Percentiles rank a stretch among this genome's conserved stretches.
Evolutionary conservation across 1,284 basidiomycete genomes (phyloP).

Genomic region (Hymenochaete sp.): DNA sequence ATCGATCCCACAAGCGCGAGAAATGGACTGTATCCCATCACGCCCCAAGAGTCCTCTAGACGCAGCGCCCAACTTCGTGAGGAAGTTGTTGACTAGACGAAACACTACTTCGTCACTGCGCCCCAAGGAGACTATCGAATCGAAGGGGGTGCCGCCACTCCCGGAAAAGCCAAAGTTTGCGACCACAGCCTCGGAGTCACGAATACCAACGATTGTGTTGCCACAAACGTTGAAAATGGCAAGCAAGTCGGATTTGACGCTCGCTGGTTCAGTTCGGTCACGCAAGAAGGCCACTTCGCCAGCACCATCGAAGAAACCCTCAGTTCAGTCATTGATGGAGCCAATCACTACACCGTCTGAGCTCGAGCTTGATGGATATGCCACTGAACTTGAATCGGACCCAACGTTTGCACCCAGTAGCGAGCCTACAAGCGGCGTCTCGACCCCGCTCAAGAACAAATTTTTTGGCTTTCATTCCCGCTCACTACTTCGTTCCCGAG

Average conservation of each 20-base stretch:
- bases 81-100: constrained; percentile 10
- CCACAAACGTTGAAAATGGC: constrained; percentile 2
- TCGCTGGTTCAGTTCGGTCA: too few relatives aligned
- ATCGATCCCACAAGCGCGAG: constrained; percentile 6
- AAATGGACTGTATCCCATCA: constrained; percentile 4
- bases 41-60: constrained; percentile 7
- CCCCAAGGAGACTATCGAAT: constrained; percentile 6
- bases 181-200: too few relatives aligned
- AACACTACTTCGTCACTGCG: constrained; percentile 5
- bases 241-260: constrained; percentile 13
- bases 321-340: not conserved
- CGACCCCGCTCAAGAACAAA: constrained; percentile 4
- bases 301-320: constrained; percentile 2
- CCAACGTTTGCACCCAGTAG: too few relatives aligned
- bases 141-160: constrained; percentile 10
- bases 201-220: constrained; percentile 4
- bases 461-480: constrained; percentile 16
- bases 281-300: too few relatives aligned
- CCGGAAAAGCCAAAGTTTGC: constrained; percentile 5
- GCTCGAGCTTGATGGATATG: constrained; percentile 4
- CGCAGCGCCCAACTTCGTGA: constrained; percentile 6
- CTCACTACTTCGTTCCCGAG: constrained; percentile 6
- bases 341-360: not conserved
- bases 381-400: constrained; percentile 6
- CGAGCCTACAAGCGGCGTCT: constrained; percentile 12